Percentiles rank a stretch among this genome's conserved stretches.
Evolutionary conservation across 73 alveolate genomes (phyloP).

Genomic region (Uronychia binucleata): DNA sequence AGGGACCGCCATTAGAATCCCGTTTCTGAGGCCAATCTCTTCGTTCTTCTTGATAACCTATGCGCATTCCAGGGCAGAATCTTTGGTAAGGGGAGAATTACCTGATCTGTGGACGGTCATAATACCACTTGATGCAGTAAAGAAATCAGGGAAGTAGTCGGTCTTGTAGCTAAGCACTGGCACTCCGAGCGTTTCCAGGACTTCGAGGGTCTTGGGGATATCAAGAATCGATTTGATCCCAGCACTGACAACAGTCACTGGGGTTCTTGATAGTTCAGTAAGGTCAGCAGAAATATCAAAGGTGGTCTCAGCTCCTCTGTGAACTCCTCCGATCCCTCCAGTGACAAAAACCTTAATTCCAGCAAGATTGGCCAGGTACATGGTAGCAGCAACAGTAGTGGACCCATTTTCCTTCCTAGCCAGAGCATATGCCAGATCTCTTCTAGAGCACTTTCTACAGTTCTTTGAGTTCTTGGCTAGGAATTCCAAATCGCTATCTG

Average conservation of each 20-base stretch:
- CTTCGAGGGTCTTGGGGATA: conserved; percentile 76
- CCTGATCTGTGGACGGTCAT: conserved; percentile 54
- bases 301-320: conserved; percentile 88
- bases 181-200: conserved; percentile 64
- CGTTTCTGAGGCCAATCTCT: conserved; percentile 68
- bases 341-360: conserved; percentile 95
- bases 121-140: conserved; percentile 71
- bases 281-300: conserved; percentile 94
- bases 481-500: conserved; percentile 77
- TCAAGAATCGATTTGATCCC: conserved; percentile 90
- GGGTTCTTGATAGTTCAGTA: conserved; percentile 89
- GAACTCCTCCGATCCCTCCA: conserved; percentile 99
- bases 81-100: conserved; percentile 1
- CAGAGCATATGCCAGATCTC: conserved; percentile 87
- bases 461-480: conserved; percentile 74
- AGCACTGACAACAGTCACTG: conserved; percentile 95
- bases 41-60: conserved; percentile 70
- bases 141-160: conserved; percentile 86
- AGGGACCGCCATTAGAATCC: conserved; percentile 89
- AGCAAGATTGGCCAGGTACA: conserved; percentile 88
- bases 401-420: conserved; percentile 87
- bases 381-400: conserved; percentile 98
- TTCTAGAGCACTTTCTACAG: conserved; percentile 87
- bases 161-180: conserved; percentile 79
- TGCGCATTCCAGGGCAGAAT: conserved; percentile 82